Evolutionary conservation across 768 basidiomycete genomes (phyloP), one percentile per base, ranked within the genome.

Genomic region (Naematelia aurantialba): DNA sequence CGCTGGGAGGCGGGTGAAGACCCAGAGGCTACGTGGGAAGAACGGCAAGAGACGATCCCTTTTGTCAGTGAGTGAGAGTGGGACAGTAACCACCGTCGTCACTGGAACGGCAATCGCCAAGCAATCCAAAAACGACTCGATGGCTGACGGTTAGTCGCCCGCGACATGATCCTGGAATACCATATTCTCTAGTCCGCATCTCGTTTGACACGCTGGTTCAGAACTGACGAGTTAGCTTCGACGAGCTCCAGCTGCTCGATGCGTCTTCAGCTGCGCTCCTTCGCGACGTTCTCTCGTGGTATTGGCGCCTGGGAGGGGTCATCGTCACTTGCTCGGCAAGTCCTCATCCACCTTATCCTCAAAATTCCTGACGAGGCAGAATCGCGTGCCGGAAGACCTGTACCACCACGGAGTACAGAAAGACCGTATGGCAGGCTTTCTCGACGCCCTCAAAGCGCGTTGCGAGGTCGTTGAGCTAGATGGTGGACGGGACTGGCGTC

Each of bases 271-370:
- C 85, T 0, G 69, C 76, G 0, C 55, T 79, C 2, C 61, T 78
- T 4, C 66, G 76, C 26, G 76, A 78, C 58, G 83, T 85, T 4
- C 70, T 85, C 14, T 81, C 82, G 12, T 85, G 83, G 83, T 85
- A 82, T 66, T 85, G 83, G 84, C 79, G 84, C 4, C 79, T 86
- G 71, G 84, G 83, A 17, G 83, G 84, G 1, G 81, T 85, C 5
- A 78, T 86, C 8, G 67, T 79, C 10, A 76, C 75, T 4, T 79
- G 76, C 24, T 78, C 75, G 48, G 76, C 72, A 27, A 50, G 70
- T 58, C 19, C 34, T 14, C 11, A 13, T 50, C 47, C 14, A 19
- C 11, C 54, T 4, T 31, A 22, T 45, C 45, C n/a, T 48, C 17
- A 45, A 34, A n/a, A 34, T n/a, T 29, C 42, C 39, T 77, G 81